Evolutionary conservation across 257 asterid genomes (phyloP).

Genomic region (Salvia rosmarinus): DNA sequence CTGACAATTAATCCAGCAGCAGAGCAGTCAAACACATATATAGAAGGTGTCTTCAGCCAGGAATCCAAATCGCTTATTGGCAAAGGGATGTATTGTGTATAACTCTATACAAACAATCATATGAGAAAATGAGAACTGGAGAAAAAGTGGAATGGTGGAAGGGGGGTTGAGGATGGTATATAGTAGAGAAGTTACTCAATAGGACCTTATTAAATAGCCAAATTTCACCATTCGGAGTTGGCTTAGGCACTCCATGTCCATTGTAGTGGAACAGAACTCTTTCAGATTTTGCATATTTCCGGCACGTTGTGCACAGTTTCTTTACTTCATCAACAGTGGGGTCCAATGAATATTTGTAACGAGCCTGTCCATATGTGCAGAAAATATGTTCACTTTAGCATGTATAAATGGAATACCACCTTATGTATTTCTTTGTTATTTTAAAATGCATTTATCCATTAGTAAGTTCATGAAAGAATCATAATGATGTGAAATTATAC

Average conservation of each 20-base stretch:
- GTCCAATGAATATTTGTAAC: conserved; percentile 81
- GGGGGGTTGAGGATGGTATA: background rate
- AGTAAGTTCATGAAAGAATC: background rate
- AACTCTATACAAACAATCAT: conserved; percentile 61
- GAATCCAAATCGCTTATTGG: conserved; percentile 89
- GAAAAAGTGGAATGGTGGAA: background rate
- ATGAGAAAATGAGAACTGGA: conserved; percentile 37
- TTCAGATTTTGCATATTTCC: conserved; percentile 93
- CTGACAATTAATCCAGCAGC: conserved; percentile 95
- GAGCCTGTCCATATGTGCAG: conserved; percentile 62
- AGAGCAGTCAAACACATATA: conserved; percentile 97
- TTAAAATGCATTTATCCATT: conserved; percentile 16
- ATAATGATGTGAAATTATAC: background rate
- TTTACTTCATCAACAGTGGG: conserved; percentile 98
- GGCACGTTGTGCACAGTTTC: conserved; percentile 90
- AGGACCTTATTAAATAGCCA: conserved; percentile 95
- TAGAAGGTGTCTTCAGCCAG: conserved; percentile 97
- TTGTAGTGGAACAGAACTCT: conserved; percentile 96
- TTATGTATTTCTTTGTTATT: conserved; percentile 1
- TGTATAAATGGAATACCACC: conserved; percentile 11
- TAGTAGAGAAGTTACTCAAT: conserved; percentile 23
- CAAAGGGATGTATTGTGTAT: conserved; percentile 95
- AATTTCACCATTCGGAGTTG: conserved; percentile 93
- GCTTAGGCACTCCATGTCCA: conserved; percentile 99
- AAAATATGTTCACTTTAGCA: conserved; percentile 17